Percentiles rank a stretch among this genome's conserved stretches.
Evolutionary conservation across 2,329 filamentous ascomycete genomes (phyloP).

Genomic region (Metarhizium guizhouense): DNA sequence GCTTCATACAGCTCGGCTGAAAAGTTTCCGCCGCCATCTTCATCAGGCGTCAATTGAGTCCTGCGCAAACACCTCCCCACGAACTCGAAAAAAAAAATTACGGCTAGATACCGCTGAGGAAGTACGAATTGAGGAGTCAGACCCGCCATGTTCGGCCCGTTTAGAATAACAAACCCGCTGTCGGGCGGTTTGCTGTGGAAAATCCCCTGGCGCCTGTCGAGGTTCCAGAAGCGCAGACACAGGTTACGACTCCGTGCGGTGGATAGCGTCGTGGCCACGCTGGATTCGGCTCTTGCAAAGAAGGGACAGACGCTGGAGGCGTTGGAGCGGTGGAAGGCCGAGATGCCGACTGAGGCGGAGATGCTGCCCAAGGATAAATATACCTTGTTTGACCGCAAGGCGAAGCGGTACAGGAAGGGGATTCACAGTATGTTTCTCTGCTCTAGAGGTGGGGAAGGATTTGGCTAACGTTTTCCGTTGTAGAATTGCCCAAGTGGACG

Average conservation of each 20-base stretch:
- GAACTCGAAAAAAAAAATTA: no score
- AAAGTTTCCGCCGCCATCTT: not conserved
- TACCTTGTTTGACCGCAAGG: slow-evolving; percentile 93
- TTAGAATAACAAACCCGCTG: slow-evolving; percentile 69
- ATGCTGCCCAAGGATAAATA: slow-evolving; percentile 98
- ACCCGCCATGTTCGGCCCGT: slow-evolving; percentile 68
- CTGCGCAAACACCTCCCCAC: no score
- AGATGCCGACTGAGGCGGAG: slow-evolving; percentile 93
- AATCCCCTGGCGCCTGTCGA: slow-evolving; percentile 90
- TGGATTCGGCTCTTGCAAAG: slow-evolving; percentile 70
- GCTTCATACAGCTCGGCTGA: not conserved
- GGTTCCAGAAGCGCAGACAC: slow-evolving; percentile 83
- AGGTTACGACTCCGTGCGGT: slow-evolving; percentile 75
- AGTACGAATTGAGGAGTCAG: no score
- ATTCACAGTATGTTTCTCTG: slow-evolving; percentile 72
- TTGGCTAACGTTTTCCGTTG: not conserved
- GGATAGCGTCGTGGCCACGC: slow-evolving; percentile 75
- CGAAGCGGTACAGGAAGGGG: slow-evolving; percentile 90
- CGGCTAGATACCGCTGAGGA: no score
- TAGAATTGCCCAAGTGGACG: slow-evolving; percentile 87
- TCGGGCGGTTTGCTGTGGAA: slow-evolving; percentile 88
- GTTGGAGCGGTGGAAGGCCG: slow-evolving; percentile 82
- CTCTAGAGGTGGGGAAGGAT: not conserved
- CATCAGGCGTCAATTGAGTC: no score
- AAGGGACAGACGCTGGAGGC: slow-evolving; percentile 65